phyloP scores from a whole-genome alignment of 306 rosid species.

The Trifolium pratense region DNA sequence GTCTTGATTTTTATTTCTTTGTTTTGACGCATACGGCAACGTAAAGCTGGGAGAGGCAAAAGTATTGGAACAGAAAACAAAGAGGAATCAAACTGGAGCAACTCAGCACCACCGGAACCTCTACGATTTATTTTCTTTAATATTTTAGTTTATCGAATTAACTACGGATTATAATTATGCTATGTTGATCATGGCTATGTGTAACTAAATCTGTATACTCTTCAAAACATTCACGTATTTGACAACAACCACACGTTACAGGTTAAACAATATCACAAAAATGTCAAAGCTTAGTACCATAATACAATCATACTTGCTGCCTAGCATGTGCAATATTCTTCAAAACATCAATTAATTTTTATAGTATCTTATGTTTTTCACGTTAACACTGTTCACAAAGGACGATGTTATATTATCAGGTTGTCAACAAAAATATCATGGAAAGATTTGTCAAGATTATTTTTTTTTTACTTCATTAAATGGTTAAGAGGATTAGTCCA shows the following conservation, averaged over 20 bases:
- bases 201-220: neutral
- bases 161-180: no score
- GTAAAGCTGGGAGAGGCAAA: no score
- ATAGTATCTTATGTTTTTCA: slow-evolving; percentile 17
- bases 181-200: no score
- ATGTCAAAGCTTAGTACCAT: neutral
- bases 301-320: neutral
- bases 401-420: slow-evolving; percentile 2
- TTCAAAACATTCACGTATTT: slow-evolving; percentile 16
- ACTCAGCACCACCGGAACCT: no score
- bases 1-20: no score
- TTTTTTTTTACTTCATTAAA: slow-evolving; percentile 11
- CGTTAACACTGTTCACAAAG: neutral
- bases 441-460: slow-evolving; percentile 9
- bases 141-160: no score
- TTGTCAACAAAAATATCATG: neutral
- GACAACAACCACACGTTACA: slow-evolving; percentile 17
- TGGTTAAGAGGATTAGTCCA: neutral
- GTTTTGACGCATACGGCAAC: no score
- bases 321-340: slow-evolving; percentile 11
- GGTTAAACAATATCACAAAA: slow-evolving; percentile 17
- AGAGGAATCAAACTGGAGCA: no score
- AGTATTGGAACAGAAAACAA: no score
- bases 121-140: no score
- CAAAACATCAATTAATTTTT: slow-evolving; percentile 11